Base-by-base conservation (phyloP, 305 asterid genomes). In the Andrographis paniculata region DNA sequence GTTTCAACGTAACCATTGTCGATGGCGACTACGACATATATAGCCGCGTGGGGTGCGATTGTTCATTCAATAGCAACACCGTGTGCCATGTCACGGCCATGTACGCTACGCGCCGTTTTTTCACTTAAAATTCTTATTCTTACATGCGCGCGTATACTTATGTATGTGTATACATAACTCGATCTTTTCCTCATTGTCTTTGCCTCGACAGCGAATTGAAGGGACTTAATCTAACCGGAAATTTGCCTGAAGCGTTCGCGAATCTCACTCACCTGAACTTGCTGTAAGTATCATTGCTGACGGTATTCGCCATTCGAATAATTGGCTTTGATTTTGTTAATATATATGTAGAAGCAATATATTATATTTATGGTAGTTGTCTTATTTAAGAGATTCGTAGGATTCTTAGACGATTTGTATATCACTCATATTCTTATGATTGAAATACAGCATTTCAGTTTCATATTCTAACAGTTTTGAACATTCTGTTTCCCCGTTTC, bases 71-170 rank as follows among this genome's bases (percentile, higher is more conserved):
- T 46, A 45, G 6, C 60, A 59, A 19, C 45, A 68, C 93, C 7
- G 20, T 43, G 39, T 89, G 98, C 75, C 98, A 82, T 56, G 87
- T 89, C 33, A 77, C 89, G 28, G 51, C 14, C 67, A 76, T 89
- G 98, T 89, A 76, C n/a, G 80, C 20, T n/a, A n/a, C n/a, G n/a
- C n/a, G n/a, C n/a, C n/a, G n/a, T n/a, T n/a, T n/a, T n/a, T n/a
- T n/a, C n/a, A n/a, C n/a, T n/a, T n/a, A n/a, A n/a, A n/a, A n/a
- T n/a, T n/a, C n/a, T n/a, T n/a, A n/a, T n/a, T n/a, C n/a, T n/a
- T n/a, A n/a, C n/a, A n/a, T n/a, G n/a, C n/a, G n/a, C n/a, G n/a
- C n/a, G n/a, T n/a, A n/a, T n/a, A n/a, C n/a, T n/a, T n/a, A n/a
- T n/a, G n/a, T n/a, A n/a, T n/a, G n/a, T n/a, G n/a, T n/a, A n/a